Conservation (phyloP, 2,329 filamentous ascomycete genomes). For the Chrysoporthe deuterocubensis region DNA sequence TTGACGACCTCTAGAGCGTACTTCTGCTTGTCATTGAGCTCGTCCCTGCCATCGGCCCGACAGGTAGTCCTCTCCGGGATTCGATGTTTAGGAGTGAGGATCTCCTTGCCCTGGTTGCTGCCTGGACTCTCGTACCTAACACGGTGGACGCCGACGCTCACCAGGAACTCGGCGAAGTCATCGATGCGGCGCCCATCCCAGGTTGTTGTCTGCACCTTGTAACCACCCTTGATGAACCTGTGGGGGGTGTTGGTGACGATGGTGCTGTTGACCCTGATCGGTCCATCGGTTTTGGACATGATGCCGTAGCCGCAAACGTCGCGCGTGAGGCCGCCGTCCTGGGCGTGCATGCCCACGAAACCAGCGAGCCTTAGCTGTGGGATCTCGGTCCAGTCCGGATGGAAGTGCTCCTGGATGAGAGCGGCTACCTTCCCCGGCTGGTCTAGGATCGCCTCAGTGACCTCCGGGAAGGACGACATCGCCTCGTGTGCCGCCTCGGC, state of each 20-base stretch:
- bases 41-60: constrained; percentile 8
- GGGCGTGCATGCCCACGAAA: constrained; percentile 31
- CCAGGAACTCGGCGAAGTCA: constrained; percentile 28
- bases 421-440: neutral
- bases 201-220: constrained; percentile 24
- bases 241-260: constrained; percentile 31
- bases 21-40: constrained; percentile 27
- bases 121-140: neutral
- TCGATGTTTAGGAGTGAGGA: constrained; percentile 11
- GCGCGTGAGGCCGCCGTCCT: constrained; percentile 24
- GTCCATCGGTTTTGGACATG: constrained; percentile 15
- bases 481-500: constrained; percentile 31
- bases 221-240: constrained; percentile 32
- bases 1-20: too few species aligned
- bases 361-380: constrained; percentile 26
- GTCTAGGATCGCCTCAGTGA: neutral
- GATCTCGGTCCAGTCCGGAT: neutral
- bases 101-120: constrained; percentile 7
- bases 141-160: constrained; percentile 21
- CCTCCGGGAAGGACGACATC: constrained; percentile 28
- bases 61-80: neutral
- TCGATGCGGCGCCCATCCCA: constrained; percentile 32
- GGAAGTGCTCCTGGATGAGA: constrained; percentile 12
- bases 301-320: constrained; percentile 28
- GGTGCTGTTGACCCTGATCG: constrained; percentile 21